phyloP scores from a whole-genome alignment of 495 filamentous ascomycete species.

The Talaromyces thailandensis region DNA sequence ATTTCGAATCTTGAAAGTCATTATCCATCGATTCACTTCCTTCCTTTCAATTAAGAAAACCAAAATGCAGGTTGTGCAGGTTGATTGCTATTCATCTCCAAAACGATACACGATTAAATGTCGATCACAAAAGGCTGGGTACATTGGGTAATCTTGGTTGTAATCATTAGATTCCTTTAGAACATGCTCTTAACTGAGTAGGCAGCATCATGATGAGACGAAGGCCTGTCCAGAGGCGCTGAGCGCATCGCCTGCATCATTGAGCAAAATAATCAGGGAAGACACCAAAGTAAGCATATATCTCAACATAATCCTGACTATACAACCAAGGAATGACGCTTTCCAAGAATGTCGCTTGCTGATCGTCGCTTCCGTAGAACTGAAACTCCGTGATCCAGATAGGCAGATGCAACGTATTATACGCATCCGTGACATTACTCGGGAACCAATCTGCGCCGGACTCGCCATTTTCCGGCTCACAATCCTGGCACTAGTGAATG shows the following conservation, averaged over 20 bases:
- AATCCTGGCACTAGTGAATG: neutral
- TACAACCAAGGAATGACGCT: constrained; percentile 52
- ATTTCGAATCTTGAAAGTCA: too few relatives aligned
- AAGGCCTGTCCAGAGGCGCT: constrained; percentile 6
- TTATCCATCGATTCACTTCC: too few relatives aligned
- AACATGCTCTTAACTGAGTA: neutral
- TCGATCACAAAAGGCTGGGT: neutral
- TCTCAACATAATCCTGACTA: constrained; percentile 45
- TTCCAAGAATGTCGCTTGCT: constrained; percentile 39
- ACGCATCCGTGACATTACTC: neutral
- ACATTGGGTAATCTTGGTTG: neutral
- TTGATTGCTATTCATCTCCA: too few relatives aligned
- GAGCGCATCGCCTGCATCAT: constrained; percentile 8
- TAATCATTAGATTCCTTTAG: neutral
- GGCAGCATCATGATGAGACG: neutral
- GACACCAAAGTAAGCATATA: constrained; percentile 56
- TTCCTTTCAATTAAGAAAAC: too few relatives aligned
- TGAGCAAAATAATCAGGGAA: constrained; percentile 9
- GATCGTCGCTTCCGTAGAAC: constrained; percentile 28
- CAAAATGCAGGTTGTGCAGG: too few relatives aligned
- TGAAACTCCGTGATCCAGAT: constrained; percentile 67
- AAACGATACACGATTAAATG: too few relatives aligned
- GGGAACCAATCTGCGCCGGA: neutral
- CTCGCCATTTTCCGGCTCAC: neutral
- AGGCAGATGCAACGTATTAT: neutral